Base-by-base conservation (phyloP, 495 filamentous ascomycete species). In the Sordaria brevicollis region DNA sequence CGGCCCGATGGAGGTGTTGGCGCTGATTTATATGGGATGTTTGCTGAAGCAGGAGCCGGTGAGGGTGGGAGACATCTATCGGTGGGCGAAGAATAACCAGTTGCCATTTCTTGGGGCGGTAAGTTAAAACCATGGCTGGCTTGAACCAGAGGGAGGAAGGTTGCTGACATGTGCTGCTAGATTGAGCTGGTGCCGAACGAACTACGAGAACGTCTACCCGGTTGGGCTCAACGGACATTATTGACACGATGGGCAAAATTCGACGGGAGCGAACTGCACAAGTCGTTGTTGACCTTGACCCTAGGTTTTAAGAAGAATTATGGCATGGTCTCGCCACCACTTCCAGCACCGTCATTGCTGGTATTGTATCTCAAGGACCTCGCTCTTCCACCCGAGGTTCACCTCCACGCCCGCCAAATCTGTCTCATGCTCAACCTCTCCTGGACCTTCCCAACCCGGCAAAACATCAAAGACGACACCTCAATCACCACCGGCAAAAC, bases 361-460 rank as follows among this genome's bases (percentile, higher is more conserved):
- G 88, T 89, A 69, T 85, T 89, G 41, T 89, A 90, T 69, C 85
- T 96, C 34, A 89, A 85, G 71, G 85, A 91, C 62, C 83, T 98
- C 31, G 88, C 90, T 9, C 81, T 99, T 25, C 95, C 95, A 49
- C 76, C 73, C 21, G 91, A 95, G 70, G 79, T 94, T 5, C 92
- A 93, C 72, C 82, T 84, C 15, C 82, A 83, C 4, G 86, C 86
- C 10, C 87, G 85, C 62, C 83, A 83, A 25, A 80, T 96, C 13
- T 85, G 87, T 9, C 73, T 76, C 2, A 72, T 92, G 5, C 75
- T 94, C 1, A 80, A 81, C 0, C 80, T 87, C 49, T 77, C 82
- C 4, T 92, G 90, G 69, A 74, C 79, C 5, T 92, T 87, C 70
- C 85, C 87, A 13, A 77, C 72, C 0, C 68, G 73, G 25, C 72